Percentiles rank a stretch among this genome's conserved stretches.
These are phyloP conservation scores for Bertia moriformis DNA, from an alignment of 2,329 filamentous ascomycete genomes.

Conservation along the genomic window DNA sequence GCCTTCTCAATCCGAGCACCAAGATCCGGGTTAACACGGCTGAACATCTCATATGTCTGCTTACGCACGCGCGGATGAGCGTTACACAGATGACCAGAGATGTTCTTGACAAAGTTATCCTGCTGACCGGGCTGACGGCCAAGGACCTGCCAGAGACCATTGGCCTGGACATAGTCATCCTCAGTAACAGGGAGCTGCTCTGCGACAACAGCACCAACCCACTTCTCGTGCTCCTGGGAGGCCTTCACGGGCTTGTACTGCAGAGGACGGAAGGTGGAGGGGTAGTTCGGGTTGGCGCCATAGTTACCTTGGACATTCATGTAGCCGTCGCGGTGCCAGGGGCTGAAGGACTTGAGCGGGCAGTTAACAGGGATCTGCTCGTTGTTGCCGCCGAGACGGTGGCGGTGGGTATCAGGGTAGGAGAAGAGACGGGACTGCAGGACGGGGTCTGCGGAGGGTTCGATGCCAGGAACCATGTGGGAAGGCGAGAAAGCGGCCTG, in stretches of 20 bases:
- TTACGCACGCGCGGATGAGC: slow-evolving; percentile 9
- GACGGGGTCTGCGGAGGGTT: slow-evolving; percentile 34
- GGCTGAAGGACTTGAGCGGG: slow-evolving; percentile 37
- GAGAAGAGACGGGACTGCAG: slow-evolving; percentile 37
- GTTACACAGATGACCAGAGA: slow-evolving; percentile 8
- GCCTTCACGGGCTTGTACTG: slow-evolving; percentile 25
- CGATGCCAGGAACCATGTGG: slow-evolving; percentile 38
- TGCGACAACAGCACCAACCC: slow-evolving; percentile 3
- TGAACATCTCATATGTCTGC: slow-evolving; percentile 10
- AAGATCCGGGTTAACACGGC: slow-evolving; percentile 8
- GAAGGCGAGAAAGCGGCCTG: slow-evolving; percentile 42
- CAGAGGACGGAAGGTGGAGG: slow-evolving; percentile 29
- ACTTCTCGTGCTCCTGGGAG: slow-evolving; percentile 10
- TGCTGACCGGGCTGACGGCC: slow-evolving; percentile 15
- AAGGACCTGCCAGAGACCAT: slow-evolving; percentile 8
- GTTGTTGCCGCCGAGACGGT: slow-evolving; percentile 43
- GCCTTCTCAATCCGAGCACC: slow-evolving; percentile 3
- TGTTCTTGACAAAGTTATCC: slow-evolving; percentile 13
- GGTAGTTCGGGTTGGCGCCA: slow-evolving; percentile 43
- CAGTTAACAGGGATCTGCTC: slow-evolving; percentile 36
- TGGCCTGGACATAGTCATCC: slow-evolving; percentile 5
- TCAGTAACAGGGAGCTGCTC: slow-evolving; percentile 2
- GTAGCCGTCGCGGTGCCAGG: slow-evolving; percentile 58
- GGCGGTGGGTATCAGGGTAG: slow-evolving; percentile 38
- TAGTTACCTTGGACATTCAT: slow-evolving; percentile 59